Conservation (phyloP, 805 yeast species). For the Pichia ethanolica region DNA sequence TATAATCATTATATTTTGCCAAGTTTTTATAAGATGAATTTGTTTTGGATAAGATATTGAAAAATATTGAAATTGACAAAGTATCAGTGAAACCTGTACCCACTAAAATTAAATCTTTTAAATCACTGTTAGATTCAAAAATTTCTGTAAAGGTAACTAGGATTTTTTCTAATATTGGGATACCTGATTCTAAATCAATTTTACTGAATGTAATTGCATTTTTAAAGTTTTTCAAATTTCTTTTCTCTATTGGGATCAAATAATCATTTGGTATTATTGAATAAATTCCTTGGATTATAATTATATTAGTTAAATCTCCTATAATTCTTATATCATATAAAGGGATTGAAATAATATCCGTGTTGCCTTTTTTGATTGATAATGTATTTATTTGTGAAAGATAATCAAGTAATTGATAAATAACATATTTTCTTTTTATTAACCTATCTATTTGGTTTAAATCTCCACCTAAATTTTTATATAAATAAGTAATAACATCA, state of each 20-base stretch:
- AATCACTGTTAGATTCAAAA: constrained; percentile 38
- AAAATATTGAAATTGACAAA: constrained; percentile 39
- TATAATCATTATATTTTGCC: not conserved
- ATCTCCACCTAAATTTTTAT: not conserved
- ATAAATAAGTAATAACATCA: constrained; percentile 8
- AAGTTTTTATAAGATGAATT: no score
- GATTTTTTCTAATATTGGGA: constrained; percentile 16
- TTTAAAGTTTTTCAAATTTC: constrained; percentile 46
- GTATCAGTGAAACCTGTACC: constrained; percentile 66
- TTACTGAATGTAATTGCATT: constrained; percentile 18
- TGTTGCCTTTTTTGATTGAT: constrained; percentile 25
- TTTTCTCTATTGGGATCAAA: constrained; percentile 57
- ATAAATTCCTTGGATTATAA: constrained; percentile 67
- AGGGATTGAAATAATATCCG: constrained; percentile 53
- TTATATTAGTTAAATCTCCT: constrained; percentile 52
- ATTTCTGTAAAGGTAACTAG: constrained; percentile 28
- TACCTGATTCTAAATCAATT: constrained; percentile 14
- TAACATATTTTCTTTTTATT: constrained; percentile 20
- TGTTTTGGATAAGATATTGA: constrained; percentile 22
- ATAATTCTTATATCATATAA: constrained; percentile 78
- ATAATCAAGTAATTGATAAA: constrained; percentile 30
- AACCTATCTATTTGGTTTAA: not conserved
- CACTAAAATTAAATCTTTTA: constrained; percentile 44
- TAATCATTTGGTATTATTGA: constrained; percentile 49
- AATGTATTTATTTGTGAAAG: constrained; percentile 34